These are phyloP conservation scores for Aphanomyces cochlioides DNA, from an alignment of 352 stramenopile species.

Conservation along the genomic window DNA sequence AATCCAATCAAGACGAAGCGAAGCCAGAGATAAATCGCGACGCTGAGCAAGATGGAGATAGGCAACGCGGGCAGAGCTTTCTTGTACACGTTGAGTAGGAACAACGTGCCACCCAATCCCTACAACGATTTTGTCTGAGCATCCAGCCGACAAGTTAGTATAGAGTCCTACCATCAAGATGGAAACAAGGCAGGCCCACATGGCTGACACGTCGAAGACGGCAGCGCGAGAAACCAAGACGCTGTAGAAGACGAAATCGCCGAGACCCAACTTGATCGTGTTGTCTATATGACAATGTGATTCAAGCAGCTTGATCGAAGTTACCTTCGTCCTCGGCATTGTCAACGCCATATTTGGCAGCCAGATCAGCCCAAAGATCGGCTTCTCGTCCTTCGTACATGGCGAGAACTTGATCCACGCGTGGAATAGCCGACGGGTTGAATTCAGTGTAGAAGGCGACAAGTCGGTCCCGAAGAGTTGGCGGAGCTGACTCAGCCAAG, in stretches of 20 bases:
- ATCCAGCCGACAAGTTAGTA: not conserved
- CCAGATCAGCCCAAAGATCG: constrained; percentile 75
- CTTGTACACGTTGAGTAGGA: constrained; percentile 94
- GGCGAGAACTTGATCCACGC: constrained; percentile 70
- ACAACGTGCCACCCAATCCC: constrained; percentile 91
- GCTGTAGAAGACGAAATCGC: constrained; percentile 99
- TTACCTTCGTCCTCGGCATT: constrained; percentile 37
- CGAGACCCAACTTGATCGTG: constrained; percentile 93
- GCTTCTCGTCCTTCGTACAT: constrained; percentile 67
- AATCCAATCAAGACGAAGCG: constrained; percentile 68
- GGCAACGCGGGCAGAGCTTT: constrained; percentile 95
- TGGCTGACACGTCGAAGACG: constrained; percentile 94
- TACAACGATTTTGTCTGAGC: constrained; percentile 32
- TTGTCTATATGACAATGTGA: constrained; percentile 53
- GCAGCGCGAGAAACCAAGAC: constrained; percentile 96
- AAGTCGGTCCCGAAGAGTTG: constrained; percentile 40
- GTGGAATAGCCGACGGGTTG: constrained; percentile 57
- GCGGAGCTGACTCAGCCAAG: not conserved
- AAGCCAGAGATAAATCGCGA: constrained; percentile 81
- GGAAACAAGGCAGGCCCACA: constrained; percentile 89
- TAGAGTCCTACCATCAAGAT: constrained; percentile 83
- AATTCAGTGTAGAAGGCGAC: constrained; percentile 64
- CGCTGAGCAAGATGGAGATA: constrained; percentile 87
- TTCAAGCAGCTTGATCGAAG: not conserved
- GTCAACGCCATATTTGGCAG: constrained; percentile 63